Evolutionary conservation across 306 rosid genomes (phyloP), one percentile per base, ranked within the genome.

Genomic region (Luffa aegyptiaca): DNA sequence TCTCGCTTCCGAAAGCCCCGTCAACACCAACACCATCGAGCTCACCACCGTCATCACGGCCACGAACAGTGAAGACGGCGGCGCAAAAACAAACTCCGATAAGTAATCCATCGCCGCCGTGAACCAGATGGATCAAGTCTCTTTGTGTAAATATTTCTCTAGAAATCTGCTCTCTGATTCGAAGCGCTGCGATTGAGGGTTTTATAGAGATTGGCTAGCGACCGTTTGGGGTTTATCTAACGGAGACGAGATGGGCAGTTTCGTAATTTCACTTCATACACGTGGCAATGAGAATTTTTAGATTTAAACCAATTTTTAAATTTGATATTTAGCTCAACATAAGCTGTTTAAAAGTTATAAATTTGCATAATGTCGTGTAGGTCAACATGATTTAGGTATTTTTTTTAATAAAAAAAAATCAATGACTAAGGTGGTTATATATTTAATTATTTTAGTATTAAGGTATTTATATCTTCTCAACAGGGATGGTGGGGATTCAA

Each of bases 31-130:
- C 7, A 83, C n/a, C 5, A 81, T 74, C 0, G 83, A 17, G 85
- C 82, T 79, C 17, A 88, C 33, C 5, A 81, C 83, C 0, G 96
- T 88, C 87, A 88, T 83, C 58, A 78, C 73, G 1, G 81, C 83
- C 58, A 92, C 57, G 44, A 89, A 78, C 5, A 85, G 52, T 10
- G 90, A 90, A 31, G 85, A 18, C 4, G 94, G 93, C 4, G 98
- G 86, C 20, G 90, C 83, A 49, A 85, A 91, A 4, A 88, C 1
- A 2, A 90, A 72, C 5, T 37, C 53, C 4, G 79, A 70, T 45
- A 87, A 62, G 26, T 45, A n/a, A 1, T 85, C 75, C 49, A 75
- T 78, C 35, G 59, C 33, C 74, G 17, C 35, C 12, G 20, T 26
- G 4, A 9, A 35, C 7, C 26, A 16, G 21, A 31, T 16, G 10